phyloP scores from a whole-genome alignment of 2,329 filamentous ascomycete genomes.

The Colletotrichum gloeosporioides region DNA sequence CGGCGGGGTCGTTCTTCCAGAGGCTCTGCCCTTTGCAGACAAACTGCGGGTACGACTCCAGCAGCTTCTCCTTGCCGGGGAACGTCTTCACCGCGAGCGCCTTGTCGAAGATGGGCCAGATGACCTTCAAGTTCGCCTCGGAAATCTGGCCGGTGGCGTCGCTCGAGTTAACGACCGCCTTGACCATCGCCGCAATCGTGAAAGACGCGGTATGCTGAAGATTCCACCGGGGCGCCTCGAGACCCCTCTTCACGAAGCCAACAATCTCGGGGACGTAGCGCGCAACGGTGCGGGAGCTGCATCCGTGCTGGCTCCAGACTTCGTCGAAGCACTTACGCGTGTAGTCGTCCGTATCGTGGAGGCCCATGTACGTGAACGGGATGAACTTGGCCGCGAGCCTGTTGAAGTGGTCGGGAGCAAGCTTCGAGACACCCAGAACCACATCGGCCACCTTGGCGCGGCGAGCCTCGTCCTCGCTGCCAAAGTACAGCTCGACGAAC shows the following conservation, averaged over 20 bases:
- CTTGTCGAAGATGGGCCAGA: conserved; percentile 88
- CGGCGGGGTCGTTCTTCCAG: conserved; percentile 55
- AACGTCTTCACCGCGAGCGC: conserved; percentile 89
- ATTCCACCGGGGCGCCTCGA: conserved; percentile 86
- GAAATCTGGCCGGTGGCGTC: conserved; percentile 63
- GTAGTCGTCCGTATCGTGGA: conserved; percentile 83
- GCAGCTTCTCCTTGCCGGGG: conserved; percentile 85
- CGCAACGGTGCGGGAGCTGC: conserved; percentile 79
- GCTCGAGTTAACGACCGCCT: conserved; percentile 66
- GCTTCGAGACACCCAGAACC: conserved; percentile 81
- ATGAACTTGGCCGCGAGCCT: conserved; percentile 76
- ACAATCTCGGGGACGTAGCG: conserved; percentile 87
- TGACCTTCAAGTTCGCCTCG: conserved; percentile 60
- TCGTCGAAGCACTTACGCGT: conserved; percentile 81
- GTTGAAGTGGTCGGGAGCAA: conserved; percentile 88
- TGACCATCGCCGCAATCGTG: conserved; percentile 76
- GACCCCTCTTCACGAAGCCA: conserved; percentile 66
- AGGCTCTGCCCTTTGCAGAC: conserved; percentile 67
- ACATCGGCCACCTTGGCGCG: conserved; percentile 83
- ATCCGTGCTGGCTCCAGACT: conserved; percentile 91
- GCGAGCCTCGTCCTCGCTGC: conserved; percentile 76
- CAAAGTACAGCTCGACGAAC: conserved; percentile 77
- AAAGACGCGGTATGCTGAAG: conserved; percentile 89
- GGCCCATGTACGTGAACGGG: conserved; percentile 87
- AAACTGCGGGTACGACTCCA: conserved; percentile 81